Evolutionary conservation across 257 asterid species (phyloP), one percentile per base, ranked within the genome.

Genomic region (Gentiana dahurica): DNA sequence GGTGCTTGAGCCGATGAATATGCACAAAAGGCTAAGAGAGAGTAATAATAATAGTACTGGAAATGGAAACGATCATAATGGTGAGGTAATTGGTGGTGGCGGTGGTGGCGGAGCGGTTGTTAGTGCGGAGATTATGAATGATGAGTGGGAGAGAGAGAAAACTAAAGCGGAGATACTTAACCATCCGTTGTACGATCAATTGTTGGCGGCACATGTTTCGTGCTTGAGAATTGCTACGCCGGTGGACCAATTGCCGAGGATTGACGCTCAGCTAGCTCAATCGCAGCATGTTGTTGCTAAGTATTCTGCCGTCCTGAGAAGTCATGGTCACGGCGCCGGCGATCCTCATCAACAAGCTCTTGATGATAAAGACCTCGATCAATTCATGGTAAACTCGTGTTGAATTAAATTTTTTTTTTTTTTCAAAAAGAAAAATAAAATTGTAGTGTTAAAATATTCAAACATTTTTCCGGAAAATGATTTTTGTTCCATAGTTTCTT

Each of bases 161-260:
- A 82, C 89, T 70, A 90, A 90, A 72, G 95, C 87, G 35, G 96
- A 91, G 70, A 79, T 91, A 13, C 61, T 91, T 36, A 71, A 57
- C 67, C 98, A 91, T 67, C 96, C 98, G 0, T 49, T 87, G 55
- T 90, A 90, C 43, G 98, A 90, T 24, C 91, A 90, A 80, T 70
- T 90, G 8, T 67, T 90, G 64, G 83, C 95, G 68, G 95, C 96
- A 34, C 98, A 90, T 65, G 95, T 90, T 8, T 73, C 95, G 34
- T 90, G 98, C 77, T 79, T 90, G 68, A 82, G 98, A 12, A 90
- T 90, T 46, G 96, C 98, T 0, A 90, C 98, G 9, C 98, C 98
- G 62, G 98, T 90, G 34, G 98, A 90, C 86, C 98, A 90, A 81
- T 79, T 91, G 34, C 94, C 96, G 3, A 79, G 95, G 80, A 85